Evolutionary conservation across 345 rosid species (phyloP).

Genomic region (Boechera stricta): DNA sequence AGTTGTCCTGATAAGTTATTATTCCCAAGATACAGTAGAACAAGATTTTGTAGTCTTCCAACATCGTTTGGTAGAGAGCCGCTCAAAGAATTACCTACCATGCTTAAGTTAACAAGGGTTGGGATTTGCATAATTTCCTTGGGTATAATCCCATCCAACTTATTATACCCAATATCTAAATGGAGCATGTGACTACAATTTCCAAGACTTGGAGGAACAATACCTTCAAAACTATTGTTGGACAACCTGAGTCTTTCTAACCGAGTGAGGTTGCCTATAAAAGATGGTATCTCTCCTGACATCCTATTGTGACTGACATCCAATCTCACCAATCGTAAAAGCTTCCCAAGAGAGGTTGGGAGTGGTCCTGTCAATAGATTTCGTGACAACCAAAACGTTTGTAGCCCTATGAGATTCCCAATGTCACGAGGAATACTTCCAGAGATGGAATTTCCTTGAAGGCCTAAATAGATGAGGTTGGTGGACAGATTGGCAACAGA

Average conservation of each 20-base stretch:
- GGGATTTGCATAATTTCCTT: neutral
- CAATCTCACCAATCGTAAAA: fast-evolving
- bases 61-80: neutral
- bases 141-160: constrained; percentile 16
- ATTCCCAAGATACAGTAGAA: neutral
- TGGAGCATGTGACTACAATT: neutral
- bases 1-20: constrained; percentile 2
- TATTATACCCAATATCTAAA: neutral
- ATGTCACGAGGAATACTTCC: neutral
- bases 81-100: neutral
- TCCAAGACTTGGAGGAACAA: neutral
- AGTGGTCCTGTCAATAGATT: neutral
- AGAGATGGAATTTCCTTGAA: fast-evolving
- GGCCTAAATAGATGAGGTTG: fast-evolving
- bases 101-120: neutral
- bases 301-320: neutral
- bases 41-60: neutral
- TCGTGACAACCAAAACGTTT: fast-evolving
- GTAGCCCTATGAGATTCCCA: neutral
- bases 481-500: neutral
- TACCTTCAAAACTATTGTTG: constrained; percentile 17
- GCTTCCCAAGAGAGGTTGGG: constrained; percentile 14
- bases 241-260: neutral
- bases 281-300: neutral
- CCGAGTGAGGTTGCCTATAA: neutral